These are phyloP conservation scores for Erysiphe pulchra DNA, from an alignment of 2,329 filamentous ascomycete species.

Conservation along the genomic window DNA sequence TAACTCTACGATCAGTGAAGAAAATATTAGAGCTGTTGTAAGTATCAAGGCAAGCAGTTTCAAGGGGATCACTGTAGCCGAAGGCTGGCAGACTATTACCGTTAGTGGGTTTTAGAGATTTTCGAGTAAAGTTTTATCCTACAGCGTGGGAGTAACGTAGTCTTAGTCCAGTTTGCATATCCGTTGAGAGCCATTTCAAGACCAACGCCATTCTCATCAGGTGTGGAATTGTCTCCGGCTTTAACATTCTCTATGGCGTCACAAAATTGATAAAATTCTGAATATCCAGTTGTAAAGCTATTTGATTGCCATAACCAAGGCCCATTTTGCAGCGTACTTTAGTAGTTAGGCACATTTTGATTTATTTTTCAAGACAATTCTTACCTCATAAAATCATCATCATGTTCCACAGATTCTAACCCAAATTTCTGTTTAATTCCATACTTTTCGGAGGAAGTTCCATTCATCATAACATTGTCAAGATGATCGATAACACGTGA, in stretches of 20 bases:
- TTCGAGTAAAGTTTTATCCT: slow-evolving; percentile 11
- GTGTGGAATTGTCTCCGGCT: slow-evolving; percentile 10
- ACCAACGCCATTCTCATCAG: slow-evolving; percentile 23
- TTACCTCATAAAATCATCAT: slow-evolving; percentile 15
- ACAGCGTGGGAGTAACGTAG: slow-evolving; percentile 21
- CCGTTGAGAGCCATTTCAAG: slow-evolving; percentile 25
- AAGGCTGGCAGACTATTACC: slow-evolving; percentile 19
- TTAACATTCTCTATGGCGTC: slow-evolving; percentile 16
- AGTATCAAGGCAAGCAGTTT: slow-evolving; percentile 25
- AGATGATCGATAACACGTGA: slow-evolving; percentile 25
- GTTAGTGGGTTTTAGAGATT: background rate
- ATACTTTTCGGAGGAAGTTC: slow-evolving; percentile 17
- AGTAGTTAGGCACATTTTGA: background rate
- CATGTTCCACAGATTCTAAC: slow-evolving; percentile 20
- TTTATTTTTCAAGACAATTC: slow-evolving; percentile 1
- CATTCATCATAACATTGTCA: slow-evolving; percentile 21
- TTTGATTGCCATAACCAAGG: slow-evolving; percentile 32
- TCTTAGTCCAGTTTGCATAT: slow-evolving; percentile 27
- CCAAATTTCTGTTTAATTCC: slow-evolving; percentile 26
- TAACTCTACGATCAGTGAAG: slow-evolving; percentile 22
- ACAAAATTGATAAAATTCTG: slow-evolving; percentile 19
- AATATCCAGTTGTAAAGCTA: slow-evolving; percentile 23
- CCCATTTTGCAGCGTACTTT: slow-evolving; percentile 25
- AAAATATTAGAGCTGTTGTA: slow-evolving; percentile 23
- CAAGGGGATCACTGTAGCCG: slow-evolving; percentile 19